Evolutionary conservation across 352 stramenopile species (phyloP), one percentile per base, ranked within the genome.

Genomic region (Phytophthora europaea): DNA sequence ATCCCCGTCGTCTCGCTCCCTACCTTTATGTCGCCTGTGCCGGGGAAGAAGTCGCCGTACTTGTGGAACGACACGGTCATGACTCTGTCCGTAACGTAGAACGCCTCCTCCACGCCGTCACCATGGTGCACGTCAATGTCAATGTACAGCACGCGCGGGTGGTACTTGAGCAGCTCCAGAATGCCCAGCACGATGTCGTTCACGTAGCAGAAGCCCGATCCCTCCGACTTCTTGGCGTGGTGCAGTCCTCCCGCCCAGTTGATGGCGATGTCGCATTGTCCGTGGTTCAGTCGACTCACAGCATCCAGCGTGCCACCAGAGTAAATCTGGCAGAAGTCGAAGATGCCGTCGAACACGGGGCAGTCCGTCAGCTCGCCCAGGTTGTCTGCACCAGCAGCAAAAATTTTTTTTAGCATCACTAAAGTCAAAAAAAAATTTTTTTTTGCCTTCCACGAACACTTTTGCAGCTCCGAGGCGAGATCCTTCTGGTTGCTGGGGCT

Each of bases 1-100:
- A 65, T 18, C 31, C n/a, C 2, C 28, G 3, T 1, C 28, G 48
- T 52, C 40, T n/a, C 31, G 15, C 18, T 3, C 16, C 65, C 12
- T 43, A 88, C 81, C 72, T 93, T 92, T 63, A 94, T 87, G 26
- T 98, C 94, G 18, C 98, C 98, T 6, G 98, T 99, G 33, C 98
- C 98, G 1, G 98, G 98, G 80, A 99, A 99, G 81, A 99, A 99
- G 63, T 99, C 97, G 38, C 98, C 98, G 73, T 99, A 99, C 65
- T 99, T 99, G 87, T 99, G 98, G 74, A 99, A 99, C 33, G 92
- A 99, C 28, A 99, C 93, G 2, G 98, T 99, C 98, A 99, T 99
- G 63, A 99, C 98, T n/a, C 98, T 87, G 80, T 99, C 96, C 4
- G 97, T 99, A 23, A 92, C 83, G 85, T 98, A 94, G 97, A 99